A percentile compares a stretch with the other conserved stretches of the same genome.
Conservation (phyloP, 2,329 filamentous ascomycete species). For the Arthrobotrys megalospora region DNA sequence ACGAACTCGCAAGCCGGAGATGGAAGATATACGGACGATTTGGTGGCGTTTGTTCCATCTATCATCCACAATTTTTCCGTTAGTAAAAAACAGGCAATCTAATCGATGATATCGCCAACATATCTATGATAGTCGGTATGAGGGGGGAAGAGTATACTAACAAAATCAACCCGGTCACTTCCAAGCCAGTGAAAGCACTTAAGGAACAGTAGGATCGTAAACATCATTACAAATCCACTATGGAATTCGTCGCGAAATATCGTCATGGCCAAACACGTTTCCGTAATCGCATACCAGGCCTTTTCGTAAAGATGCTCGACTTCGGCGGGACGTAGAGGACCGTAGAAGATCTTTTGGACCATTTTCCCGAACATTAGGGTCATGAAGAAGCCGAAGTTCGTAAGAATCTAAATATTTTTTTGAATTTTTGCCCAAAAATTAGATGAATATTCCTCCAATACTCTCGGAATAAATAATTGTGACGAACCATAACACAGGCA, state of each 20-base stretch:
- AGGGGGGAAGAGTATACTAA: constrained; percentile 67
- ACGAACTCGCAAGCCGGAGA: constrained; percentile 81
- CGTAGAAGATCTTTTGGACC: constrained; percentile 91
- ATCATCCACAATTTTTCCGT: background rate
- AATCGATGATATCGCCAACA: background rate
- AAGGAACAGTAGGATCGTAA: constrained; percentile 88
- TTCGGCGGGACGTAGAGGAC: constrained; percentile 90
- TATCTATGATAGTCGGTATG: background rate
- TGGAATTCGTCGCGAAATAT: constrained; percentile 97
- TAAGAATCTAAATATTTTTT: constrained; percentile 77
- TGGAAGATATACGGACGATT: constrained; percentile 91
- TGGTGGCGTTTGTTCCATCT: constrained; percentile 88
- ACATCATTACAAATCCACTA: constrained; percentile 96
- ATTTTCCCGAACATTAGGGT: constrained; percentile 86
- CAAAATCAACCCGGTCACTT: constrained; percentile 90
- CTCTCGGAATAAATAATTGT: background rate
- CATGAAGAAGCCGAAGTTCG: constrained; percentile 87
- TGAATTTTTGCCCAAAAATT: constrained; percentile 14
- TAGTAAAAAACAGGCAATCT: background rate
- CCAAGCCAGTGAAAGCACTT: constrained; percentile 99
- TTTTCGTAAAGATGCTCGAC: constrained; percentile 97
- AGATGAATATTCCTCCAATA: background rate
- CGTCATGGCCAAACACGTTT: constrained; percentile 97
- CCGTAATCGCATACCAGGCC: constrained; percentile 97
- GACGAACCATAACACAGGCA: constrained; percentile 86